Conservation (phyloP, 305 asterid species). For the Ruellia speciosa region DNA sequence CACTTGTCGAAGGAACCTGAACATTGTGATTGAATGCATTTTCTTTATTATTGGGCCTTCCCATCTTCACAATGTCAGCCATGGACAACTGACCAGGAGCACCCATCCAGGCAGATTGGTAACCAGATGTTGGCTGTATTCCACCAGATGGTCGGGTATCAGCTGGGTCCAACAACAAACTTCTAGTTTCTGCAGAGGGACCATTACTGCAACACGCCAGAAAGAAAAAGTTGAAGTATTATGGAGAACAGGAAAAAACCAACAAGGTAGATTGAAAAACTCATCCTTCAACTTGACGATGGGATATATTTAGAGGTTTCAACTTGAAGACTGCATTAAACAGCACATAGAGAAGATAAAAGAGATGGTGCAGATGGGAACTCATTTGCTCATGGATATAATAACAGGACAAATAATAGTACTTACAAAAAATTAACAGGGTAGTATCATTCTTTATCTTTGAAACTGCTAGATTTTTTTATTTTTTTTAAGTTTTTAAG, state of each 20-base stretch:
- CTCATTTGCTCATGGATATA: neutral
- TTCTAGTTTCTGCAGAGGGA: constrained; percentile 43
- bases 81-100: constrained; percentile 79
- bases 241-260: neutral
- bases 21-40: constrained; percentile 32
- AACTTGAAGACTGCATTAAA: neutral
- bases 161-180: constrained; percentile 24
- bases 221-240: constrained; percentile 10
- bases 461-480: too few relatives aligned
- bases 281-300: neutral
- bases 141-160: constrained; percentile 40
- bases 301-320: neutral
- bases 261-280: neutral
- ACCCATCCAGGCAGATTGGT: constrained; percentile 61
- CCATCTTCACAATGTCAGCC: constrained; percentile 99
- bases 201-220: constrained; percentile 41
- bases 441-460: too few relatives aligned
- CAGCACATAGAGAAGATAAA: neutral
- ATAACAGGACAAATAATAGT: too few relatives aligned
- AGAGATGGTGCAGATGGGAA: neutral
- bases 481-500: too few relatives aligned
- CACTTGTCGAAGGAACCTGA: neutral
- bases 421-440: too few relatives aligned
- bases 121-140: constrained; percentile 37
- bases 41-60: constrained; percentile 52